Evolutionary conservation across 2,329 filamentous ascomycete genomes (phyloP).

Genomic region (Diaporthe eres): DNA sequence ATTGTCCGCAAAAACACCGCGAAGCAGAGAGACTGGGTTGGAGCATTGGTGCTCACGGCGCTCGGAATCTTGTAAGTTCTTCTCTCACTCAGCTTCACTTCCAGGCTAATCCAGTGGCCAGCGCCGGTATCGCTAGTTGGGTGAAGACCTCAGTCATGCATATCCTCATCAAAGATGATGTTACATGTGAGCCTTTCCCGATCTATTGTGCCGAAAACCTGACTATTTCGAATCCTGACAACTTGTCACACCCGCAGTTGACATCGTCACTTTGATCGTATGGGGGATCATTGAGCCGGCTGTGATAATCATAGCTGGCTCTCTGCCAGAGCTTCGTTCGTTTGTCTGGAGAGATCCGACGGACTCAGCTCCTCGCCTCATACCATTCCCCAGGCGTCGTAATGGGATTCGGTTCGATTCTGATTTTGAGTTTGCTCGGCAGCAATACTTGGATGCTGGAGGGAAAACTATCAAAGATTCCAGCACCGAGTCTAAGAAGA

Average conservation of each 20-base stretch:
- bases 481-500: conserved; percentile 7
- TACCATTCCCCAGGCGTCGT: not conserved
- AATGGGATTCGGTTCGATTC: conserved; percentile 11
- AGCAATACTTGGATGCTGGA: conserved; percentile 21
- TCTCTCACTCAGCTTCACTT: not conserved
- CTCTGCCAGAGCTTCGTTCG: conserved; percentile 31
- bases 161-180: conserved; percentile 18
- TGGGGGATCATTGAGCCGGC: conserved; percentile 27
- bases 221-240: not conserved
- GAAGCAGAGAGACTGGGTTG: conserved; percentile 27
- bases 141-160: conserved; percentile 30
- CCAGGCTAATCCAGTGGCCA: not conserved
- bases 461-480: conserved; percentile 16
- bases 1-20: conserved; percentile 5
- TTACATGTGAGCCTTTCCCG: conserved; percentile 8
- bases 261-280: conserved; percentile 6
- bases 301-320: conserved; percentile 23
- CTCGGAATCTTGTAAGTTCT: conserved; percentile 13
- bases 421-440: conserved; percentile 32
- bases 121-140: conserved; percentile 24
- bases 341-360: conserved; percentile 4
- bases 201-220: not conserved
- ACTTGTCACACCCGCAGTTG: not conserved
- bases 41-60: conserved; percentile 9
- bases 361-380: not conserved